Base-by-base conservation (phyloP, 2,329 filamentous ascomycete genomes). In the Fusarium praegraminearum region DNA sequence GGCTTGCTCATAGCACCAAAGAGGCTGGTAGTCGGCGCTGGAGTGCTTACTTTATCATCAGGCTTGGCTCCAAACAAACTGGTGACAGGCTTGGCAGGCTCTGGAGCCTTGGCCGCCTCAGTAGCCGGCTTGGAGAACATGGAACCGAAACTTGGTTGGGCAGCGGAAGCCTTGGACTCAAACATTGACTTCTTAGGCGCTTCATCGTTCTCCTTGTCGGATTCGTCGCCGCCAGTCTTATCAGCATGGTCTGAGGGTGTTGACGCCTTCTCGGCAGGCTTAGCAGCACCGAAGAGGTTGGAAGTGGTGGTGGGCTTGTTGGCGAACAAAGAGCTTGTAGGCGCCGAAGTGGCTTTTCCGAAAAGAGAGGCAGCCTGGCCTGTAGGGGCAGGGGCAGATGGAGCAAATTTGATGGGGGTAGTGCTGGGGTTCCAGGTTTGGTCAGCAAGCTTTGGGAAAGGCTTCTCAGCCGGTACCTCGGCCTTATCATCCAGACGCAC, bases 331-430 rank as follows among this genome's bases (percentile, higher is more conserved):
- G 77, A 77, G 62, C 73, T 77, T 55, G 76, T 69, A 49, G 76
- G 74, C 36, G 72, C 72, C 30, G 77, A 72, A 26, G 68, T 70
- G 57, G 71, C 18, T 30, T 69, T 74, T 54, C 78, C 76, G 63
- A 82, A 81, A 15, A 78, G 75, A 67, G 70, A 77, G 35, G 70
- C 66, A 38, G 78, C 56, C 32, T 78, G 74, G 13, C 76, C 59
- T 20, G 77, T 55, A 26, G 77, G 54, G 10, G 76, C 74, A 58
- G 75, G 61, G 10, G 76, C 73, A 51, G 76, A 65, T 44, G 81
- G 77, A 15, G 81, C 82, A 72, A 88, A 88, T 73, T 87, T 88
- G 75, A 89, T 86, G 4, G 86, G 86, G 8, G 82, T 82, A 20
- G 81, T 83, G 76, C 81, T 85, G 7, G 80, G 78, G 47, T 83